Conservation (phyloP, 2,329 filamentous ascomycete species). For the Ophiocordyceps camponoti-floridani region DNA sequence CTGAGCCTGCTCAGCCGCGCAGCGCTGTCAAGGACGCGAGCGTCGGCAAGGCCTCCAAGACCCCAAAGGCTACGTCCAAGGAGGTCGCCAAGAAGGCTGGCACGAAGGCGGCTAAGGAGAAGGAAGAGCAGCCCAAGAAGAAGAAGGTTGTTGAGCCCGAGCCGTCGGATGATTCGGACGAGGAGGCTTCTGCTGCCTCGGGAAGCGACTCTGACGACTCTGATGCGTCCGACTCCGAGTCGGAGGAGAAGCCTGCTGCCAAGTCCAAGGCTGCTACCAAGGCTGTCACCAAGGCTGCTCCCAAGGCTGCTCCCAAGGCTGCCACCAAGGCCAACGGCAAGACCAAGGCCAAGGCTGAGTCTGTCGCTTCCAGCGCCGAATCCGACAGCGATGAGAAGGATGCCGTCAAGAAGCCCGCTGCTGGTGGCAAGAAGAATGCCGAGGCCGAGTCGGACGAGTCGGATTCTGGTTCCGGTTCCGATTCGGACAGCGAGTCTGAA, state of each 20-base stretch:
- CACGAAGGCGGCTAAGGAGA: constrained; percentile 27
- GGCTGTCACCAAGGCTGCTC: not conserved
- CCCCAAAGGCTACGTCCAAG: constrained; percentile 43
- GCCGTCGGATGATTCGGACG: constrained; percentile 17
- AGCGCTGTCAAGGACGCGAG: constrained; percentile 43
- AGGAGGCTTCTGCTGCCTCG: constrained; percentile 12
- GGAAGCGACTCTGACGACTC: constrained; percentile 12
- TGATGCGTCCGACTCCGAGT: constrained; percentile 7
- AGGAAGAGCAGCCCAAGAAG: constrained; percentile 25
- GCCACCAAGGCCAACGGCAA: not conserved
- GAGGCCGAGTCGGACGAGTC: constrained; percentile 8
- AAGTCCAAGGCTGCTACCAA: constrained; percentile 1
- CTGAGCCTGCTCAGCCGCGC: constrained; percentile 31
- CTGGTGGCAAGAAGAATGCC: constrained; percentile 10
- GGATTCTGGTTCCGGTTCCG: constrained; percentile 16
- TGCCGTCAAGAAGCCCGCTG: constrained; percentile 6
- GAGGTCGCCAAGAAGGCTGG: constrained; percentile 44
- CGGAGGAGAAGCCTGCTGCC: constrained; percentile 1
- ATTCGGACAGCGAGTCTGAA: constrained; percentile 20
- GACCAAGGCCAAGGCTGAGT: constrained; percentile 15
- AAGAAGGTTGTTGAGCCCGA: constrained; percentile 26
- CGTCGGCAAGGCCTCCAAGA: constrained; percentile 49
- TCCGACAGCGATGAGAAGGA: constrained; percentile 17
- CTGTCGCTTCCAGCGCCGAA: constrained; percentile 13
- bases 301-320: not conserved